Evolutionary conservation across 352 stramenopile species (phyloP).

Genomic region (Elongisporangium undulatum): DNA sequence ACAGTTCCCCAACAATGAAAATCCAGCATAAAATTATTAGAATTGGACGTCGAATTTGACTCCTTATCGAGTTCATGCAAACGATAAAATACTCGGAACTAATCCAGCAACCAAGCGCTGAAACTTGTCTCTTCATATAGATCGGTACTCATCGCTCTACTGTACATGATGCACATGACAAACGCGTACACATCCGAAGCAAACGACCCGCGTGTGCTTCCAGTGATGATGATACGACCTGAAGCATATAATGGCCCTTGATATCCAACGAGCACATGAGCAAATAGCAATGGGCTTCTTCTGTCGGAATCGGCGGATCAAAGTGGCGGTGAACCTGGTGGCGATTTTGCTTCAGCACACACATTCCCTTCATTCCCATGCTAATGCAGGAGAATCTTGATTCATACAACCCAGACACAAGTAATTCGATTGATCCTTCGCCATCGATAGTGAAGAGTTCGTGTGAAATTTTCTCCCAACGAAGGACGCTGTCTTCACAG

Average conservation of each 20-base stretch:
- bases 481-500: neutral
- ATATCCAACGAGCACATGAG: neutral
- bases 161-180: no score
- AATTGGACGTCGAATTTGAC: no score
- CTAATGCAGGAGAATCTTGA: neutral
- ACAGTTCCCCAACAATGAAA: no score
- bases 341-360: neutral
- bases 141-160: no score
- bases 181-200: no score
- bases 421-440: neutral
- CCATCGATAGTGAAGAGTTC: neutral
- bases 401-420: neutral
- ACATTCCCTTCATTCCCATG: neutral
- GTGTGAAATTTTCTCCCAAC: neutral
- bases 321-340: neutral
- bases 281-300: neutral
- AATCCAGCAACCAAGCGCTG: no score
- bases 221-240: neutral
- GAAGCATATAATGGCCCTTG: neutral
- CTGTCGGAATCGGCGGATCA: neutral
- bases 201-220: no score
- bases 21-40: no score
- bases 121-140: no score
- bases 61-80: no score
- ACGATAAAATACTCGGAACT: no score